phyloP scores from a whole-genome alignment of 148 eudicot species.

The Vaccinium corymbosum region DNA sequence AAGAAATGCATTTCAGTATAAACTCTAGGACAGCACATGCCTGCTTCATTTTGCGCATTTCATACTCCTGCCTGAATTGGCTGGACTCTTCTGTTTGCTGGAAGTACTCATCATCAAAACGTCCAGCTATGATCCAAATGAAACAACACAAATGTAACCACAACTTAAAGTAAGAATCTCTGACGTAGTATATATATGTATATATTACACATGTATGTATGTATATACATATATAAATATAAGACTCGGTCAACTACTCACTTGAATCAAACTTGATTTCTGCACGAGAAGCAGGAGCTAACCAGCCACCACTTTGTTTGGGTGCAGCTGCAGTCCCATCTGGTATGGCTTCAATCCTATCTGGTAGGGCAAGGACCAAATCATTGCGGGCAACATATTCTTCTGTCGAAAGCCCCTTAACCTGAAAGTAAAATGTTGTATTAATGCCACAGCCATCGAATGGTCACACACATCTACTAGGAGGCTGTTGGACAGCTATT shows the following conservation, averaged over 20 bases:
- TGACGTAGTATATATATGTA: background rate
- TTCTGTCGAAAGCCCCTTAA: slow-evolving; percentile 85
- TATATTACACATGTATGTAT: no score
- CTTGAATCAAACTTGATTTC: slow-evolving; percentile 97
- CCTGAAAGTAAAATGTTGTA: slow-evolving; percentile 43
- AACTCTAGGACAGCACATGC: slow-evolving; percentile 32
- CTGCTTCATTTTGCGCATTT: slow-evolving; percentile 96
- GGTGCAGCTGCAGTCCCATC: slow-evolving; percentile 83
- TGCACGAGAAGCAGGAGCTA: slow-evolving; percentile 68
- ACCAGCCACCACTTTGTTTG: slow-evolving; percentile 83
- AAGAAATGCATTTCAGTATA: background rate
- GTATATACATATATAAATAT: no score
- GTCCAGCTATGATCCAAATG: slow-evolving; percentile 51
- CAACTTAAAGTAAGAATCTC: background rate
- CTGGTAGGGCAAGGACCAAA: slow-evolving; percentile 85
- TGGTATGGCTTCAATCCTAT: slow-evolving; percentile 85
- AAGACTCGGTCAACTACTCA: slow-evolving; percentile 22
- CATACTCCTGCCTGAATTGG: slow-evolving; percentile 81
- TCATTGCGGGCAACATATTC: slow-evolving; percentile 87
- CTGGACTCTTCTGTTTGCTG: slow-evolving; percentile 88
- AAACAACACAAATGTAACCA: slow-evolving; percentile 13
- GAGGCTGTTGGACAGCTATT: background rate
- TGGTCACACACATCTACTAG: background rate
- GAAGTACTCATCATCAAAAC: slow-evolving; percentile 70
- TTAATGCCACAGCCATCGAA: background rate